Base-by-base conservation (phyloP, 345 rosid species). In the Aethionema arabicum region DNA sequence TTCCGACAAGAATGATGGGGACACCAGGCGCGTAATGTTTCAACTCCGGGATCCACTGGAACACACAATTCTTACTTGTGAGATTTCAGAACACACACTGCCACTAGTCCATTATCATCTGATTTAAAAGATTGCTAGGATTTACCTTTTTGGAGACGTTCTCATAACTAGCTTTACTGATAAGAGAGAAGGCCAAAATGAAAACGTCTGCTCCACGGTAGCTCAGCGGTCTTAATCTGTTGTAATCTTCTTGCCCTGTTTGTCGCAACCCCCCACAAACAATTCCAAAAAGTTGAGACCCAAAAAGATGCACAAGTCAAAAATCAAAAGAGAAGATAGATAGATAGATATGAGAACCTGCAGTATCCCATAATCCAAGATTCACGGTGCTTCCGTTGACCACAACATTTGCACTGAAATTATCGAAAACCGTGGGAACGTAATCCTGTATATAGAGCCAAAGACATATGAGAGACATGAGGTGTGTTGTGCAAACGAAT, bases 81-180 rank as follows among this genome's bases (percentile, higher is more conserved):
- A 16, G 42, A 47, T 3, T 48, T 56, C 5, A 43, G 8, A 7
- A 36, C 44, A 35, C 9, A 21, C 27, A 21, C 27, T 21, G 27
- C 2, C 27, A 21, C 27, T 21, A 21, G 27, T 21, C 27, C 27
- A 21, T 21, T 15, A 21, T n/a, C 43, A 32, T 45, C 9, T 0
- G 39, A 42, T 46, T 46, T n/a, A 35, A 44, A 30, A 6, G 31
- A 7, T 52, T 21, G 38, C 43, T 50, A 15, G 5, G 11, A 21
- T 4, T 45, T 4, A 89, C 99, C 95, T 93, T 93, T 73, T 93
- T 93, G 65, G 95, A 82, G 39, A 90, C 88, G 65, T 93, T 93
- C 76, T 93, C 99, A 72, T 90, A 90, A 78, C 99, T 93, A 64
- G 99, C 99, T 79, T 90, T 92, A 88, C 97, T 92, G 73, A 92